A percentile compares a stretch with the other conserved stretches of the same genome.
These are phyloP conservation scores for Fraxinus americana DNA, from an alignment of 257 asterid species.

Conservation along the genomic window DNA sequence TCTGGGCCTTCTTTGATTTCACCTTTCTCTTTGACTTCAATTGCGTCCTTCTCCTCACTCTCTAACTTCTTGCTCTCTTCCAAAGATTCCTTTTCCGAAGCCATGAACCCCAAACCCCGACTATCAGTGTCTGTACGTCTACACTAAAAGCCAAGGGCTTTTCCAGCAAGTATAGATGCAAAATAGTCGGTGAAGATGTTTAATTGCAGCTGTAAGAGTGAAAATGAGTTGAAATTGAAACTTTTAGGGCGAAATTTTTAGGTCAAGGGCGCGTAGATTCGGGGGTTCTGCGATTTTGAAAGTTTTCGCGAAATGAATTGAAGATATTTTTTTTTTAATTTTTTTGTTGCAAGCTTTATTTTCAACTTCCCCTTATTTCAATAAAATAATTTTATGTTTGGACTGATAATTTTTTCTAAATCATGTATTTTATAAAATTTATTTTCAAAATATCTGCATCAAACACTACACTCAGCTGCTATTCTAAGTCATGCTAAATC, in stretches of 20 bases:
- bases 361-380: no score
- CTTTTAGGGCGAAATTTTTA: slow-evolving; percentile 37
- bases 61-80: slow-evolving; percentile 41
- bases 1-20: slow-evolving; percentile 25
- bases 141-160: slow-evolving; percentile 12
- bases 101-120: slow-evolving; percentile 44
- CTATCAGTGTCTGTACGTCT: background rate
- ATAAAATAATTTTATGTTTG: no score
- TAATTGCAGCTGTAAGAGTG: slow-evolving; percentile 12
- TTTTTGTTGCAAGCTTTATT: no score
- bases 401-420: no score
- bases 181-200: background rate
- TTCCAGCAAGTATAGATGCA: slow-evolving; percentile 7
- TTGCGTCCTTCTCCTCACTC: slow-evolving; percentile 16
- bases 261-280: slow-evolving; percentile 57
- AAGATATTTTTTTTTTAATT: no score
- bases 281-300: slow-evolving; percentile 38
- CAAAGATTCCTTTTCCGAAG: slow-evolving; percentile 46
- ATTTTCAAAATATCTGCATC: no score
- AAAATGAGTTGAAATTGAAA: slow-evolving; percentile 25
- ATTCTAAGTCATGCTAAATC: no score
- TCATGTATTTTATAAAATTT: no score
- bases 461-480: no score
- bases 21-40: slow-evolving; percentile 29
- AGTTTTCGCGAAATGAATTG: slow-evolving; percentile 21